Evolutionary conservation across 306 rosid genomes (phyloP).

Genomic region (Dryas octopetala): DNA sequence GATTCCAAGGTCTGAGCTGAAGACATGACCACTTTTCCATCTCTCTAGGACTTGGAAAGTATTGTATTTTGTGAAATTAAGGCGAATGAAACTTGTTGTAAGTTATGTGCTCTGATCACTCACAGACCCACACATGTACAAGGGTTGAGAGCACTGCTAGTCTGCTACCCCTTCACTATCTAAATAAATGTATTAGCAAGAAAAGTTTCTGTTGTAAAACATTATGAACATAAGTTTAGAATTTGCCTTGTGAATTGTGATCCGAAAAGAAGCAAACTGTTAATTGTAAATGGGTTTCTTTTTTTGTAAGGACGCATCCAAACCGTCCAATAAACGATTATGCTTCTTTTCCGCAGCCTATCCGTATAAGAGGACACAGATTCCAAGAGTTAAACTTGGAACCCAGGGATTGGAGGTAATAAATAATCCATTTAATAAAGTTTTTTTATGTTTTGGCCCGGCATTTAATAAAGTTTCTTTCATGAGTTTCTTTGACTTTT

Average conservation of each 20-base stretch:
- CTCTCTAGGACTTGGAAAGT: not conserved
- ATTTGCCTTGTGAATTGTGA: no score
- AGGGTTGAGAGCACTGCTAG: no score
- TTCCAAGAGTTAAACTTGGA: conserved; percentile 9
- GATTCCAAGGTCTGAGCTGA: not conserved
- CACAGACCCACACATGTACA: no score
- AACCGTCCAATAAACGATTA: no score
- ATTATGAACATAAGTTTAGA: no score
- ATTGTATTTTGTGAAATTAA: not conserved
- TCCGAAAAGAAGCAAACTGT: no score
- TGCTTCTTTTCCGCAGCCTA: not conserved
- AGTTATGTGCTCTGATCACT: not conserved
- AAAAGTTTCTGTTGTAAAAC: no score
- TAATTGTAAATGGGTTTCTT: no score
- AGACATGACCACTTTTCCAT: not conserved
- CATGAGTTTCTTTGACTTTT: not conserved
- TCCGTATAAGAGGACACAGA: not conserved
- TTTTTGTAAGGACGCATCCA: no score
- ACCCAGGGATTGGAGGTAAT: conserved; percentile 1
- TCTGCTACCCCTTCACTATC: no score
- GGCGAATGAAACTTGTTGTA: not conserved
- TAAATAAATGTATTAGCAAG: no score
- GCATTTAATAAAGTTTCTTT: not conserved
- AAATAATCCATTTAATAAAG: not conserved
- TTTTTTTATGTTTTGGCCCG: not conserved